phyloP scores from a whole-genome alignment of 2,329 filamentous ascomycete species.

The Colletotrichum limetticola region DNA sequence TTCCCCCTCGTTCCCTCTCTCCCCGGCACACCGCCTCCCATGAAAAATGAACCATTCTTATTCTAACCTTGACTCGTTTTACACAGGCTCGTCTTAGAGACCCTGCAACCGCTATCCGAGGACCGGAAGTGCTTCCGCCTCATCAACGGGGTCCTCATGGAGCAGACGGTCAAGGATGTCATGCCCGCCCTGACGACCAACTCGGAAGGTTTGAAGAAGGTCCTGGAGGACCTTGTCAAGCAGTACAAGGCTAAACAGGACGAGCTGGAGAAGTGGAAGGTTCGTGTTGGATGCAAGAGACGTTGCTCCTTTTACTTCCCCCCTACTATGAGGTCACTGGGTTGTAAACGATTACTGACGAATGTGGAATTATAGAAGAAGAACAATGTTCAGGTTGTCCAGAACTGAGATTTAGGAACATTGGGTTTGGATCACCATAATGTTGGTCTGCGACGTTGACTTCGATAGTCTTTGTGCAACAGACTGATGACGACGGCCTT shows the following conservation, averaged over 20 bases:
- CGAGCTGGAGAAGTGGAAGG: conserved; percentile 99
- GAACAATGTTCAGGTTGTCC: conserved; percentile 89
- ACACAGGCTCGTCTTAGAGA: conserved; percentile 89
- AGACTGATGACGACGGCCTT: not conserved
- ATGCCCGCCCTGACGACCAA: conserved; percentile 92
- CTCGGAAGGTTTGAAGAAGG: conserved; percentile 91
- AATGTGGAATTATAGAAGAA: conserved; percentile 72
- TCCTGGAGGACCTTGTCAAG: conserved; percentile 93
- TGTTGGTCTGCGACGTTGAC: not conserved
- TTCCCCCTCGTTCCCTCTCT: too few relatives aligned
- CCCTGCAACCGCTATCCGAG: conserved; percentile 80
- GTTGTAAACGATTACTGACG: not conserved
- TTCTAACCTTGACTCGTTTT: not conserved
- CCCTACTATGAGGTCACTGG: conserved; percentile 1
- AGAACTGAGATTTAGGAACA: conserved; percentile 64
- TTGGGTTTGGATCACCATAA: not conserved
- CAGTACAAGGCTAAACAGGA: conserved; percentile 96
- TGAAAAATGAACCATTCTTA: not conserved
- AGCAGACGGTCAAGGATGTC: conserved; percentile 93
- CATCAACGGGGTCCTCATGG: conserved; percentile 96
- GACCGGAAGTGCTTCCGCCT: conserved; percentile 98
- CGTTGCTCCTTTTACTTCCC: not conserved
- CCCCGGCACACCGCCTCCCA: conserved; percentile 19
- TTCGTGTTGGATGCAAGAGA: conserved; percentile 52
- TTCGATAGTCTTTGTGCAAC: not conserved